These are phyloP conservation scores for Bothriochloa decipiens DNA, from an alignment of 176 grass and related monocot genomes.

Conservation along the genomic window DNA sequence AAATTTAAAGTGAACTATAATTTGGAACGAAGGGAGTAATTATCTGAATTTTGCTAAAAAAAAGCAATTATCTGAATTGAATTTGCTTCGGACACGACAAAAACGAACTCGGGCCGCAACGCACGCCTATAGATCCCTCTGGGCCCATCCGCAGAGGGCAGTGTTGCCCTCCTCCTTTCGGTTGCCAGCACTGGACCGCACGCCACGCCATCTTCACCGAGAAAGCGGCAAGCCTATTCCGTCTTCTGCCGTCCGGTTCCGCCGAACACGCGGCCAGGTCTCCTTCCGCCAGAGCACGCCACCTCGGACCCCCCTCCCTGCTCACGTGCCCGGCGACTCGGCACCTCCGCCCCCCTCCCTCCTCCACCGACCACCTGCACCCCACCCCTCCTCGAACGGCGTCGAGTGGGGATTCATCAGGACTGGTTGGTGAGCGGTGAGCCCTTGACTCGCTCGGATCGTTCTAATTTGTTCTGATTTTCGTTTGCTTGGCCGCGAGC, in stretches of 20 bases:
- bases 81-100: background rate
- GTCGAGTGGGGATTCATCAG: conserved; percentile 28
- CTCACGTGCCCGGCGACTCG: conserved; percentile 24
- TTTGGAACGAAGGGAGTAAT: no score
- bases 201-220: conserved; percentile 15
- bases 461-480: background rate
- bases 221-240: conserved; percentile 16
- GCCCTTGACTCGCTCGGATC: background rate
- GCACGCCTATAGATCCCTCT: no score
- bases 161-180: background rate
- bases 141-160: conserved; percentile 11
- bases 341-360: background rate
- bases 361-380: background rate
- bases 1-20: no score
- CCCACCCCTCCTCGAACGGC: no score
- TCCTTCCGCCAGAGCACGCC: conserved; percentile 29
- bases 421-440: conserved; percentile 23
- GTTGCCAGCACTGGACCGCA: background rate
- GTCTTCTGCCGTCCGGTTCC: background rate
- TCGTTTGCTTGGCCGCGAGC: conserved; percentile 1
- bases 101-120: background rate
- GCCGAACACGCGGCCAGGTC: conserved; percentile 22
- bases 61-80: no score
- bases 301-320: conserved; percentile 16
- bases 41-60: no score